Evolutionary conservation across 352 stramenopile species (phyloP).

Genomic region (Pythium folliculosum): DNA sequence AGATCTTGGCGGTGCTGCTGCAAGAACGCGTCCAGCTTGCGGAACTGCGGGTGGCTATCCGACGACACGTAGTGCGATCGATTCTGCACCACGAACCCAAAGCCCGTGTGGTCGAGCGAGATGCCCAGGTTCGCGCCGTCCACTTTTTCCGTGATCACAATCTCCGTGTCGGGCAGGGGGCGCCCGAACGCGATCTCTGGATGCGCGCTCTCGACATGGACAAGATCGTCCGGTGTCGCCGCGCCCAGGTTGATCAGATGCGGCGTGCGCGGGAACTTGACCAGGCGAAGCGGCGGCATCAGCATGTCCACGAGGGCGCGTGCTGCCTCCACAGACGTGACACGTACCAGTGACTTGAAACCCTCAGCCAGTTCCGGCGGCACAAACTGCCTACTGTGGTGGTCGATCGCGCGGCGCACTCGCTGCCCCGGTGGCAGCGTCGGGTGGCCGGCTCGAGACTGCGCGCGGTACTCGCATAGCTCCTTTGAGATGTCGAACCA

Average conservation of each 20-base stretch:
- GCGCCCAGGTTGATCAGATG: slow-evolving; percentile 62
- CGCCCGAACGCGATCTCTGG: slow-evolving; percentile 20
- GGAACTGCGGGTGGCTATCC: slow-evolving; percentile 69
- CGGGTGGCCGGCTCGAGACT: slow-evolving; percentile 44
- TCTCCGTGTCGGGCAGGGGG: slow-evolving; percentile 24
- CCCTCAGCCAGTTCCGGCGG: slow-evolving; percentile 44
- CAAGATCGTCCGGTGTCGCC: slow-evolving; percentile 56
- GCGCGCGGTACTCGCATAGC: slow-evolving; percentile 49
- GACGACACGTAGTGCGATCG: slow-evolving; percentile 65
- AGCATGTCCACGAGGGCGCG: slow-evolving; percentile 37
- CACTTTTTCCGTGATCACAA: slow-evolving; percentile 82
- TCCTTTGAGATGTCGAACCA: slow-evolving; percentile 54
- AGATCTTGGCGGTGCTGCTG: slow-evolving; percentile 41
- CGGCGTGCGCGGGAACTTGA: slow-evolving; percentile 65
- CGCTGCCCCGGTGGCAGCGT: slow-evolving; percentile 47
- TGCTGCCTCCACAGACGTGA: slow-evolving; percentile 56
- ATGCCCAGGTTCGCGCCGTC: slow-evolving; percentile 87
- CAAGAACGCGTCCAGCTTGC: slow-evolving; percentile 62
- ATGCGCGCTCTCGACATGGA: slow-evolving; percentile 31
- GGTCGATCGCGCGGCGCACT: slow-evolving; percentile 40
- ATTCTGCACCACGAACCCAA: slow-evolving; percentile 71
- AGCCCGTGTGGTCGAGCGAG: slow-evolving; percentile 49
- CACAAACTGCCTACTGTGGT: slow-evolving; percentile 47
- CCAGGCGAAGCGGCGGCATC: slow-evolving; percentile 38
- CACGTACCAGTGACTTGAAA: slow-evolving; percentile 48